Evolutionary conservation across 768 basidiomycete species (phyloP), one percentile per base, ranked within the genome.

Genomic region (Leccinum obscurum): DNA sequence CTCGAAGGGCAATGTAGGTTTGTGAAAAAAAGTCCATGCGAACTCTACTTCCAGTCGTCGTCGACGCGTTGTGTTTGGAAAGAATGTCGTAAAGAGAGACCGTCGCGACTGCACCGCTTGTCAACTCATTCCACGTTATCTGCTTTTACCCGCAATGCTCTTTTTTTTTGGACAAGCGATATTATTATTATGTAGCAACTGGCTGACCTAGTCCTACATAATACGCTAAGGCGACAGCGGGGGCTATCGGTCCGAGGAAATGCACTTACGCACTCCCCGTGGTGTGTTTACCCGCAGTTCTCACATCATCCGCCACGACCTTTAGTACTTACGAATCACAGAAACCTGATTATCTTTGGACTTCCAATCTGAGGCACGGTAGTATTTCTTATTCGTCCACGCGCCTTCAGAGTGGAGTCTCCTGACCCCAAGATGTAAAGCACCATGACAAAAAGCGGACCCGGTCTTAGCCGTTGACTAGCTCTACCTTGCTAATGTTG

Each of bases 21-120:
- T 92, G 89, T 4, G 86, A 88, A 70, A 93, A 76, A 79, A 94
- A 93, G 60, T 93, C 90, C 91, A 92, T 93, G 56, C 52, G 53
- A 55, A 48, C 52, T 17, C 44, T 22, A 10, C 35, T 32, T 15
- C 11, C 49, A 28, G 41, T 53, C 52, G 65, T 35, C 22, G 60
- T 53, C 39, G 30, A 30, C 30, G 30, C 30, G 55, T 55, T 34
- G 9, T 26, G 20, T 20, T 41, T 15, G 17, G 37, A 41, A 44
- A 46, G 9, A 32, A 34, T 22, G 54, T 52, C 37, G 62, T 26
- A 51, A 64, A 37, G n/a, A 6, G 37, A 54, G 52, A 63, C 46
- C 10, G 34, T 34, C 34, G 22, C 51, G 59, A 55, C 35, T 52
- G 28, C 56, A 37, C 56, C 14, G 39, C 26, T 34, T 55, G 24